Conservation (phyloP, 441 rosid genomes). For the Euphorbia corollata region DNA sequence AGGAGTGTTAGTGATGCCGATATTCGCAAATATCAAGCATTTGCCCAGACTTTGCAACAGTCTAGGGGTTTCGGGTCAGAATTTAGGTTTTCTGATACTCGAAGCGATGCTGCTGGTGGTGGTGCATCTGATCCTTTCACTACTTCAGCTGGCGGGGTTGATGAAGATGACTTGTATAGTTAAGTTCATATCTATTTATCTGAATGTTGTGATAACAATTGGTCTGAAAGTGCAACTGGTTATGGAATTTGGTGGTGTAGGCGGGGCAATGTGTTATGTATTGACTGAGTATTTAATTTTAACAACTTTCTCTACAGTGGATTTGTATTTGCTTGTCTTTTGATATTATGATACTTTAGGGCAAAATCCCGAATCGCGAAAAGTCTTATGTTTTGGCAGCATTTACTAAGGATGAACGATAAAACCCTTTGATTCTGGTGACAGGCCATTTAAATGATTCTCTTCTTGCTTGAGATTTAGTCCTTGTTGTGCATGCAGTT, state of each 20-base stretch:
- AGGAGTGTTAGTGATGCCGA: constrained; percentile 60
- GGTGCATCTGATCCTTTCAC: constrained; percentile 42
- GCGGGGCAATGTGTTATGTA: neutral
- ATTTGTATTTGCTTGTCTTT: too few relatives aligned
- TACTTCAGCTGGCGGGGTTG: constrained; percentile 40
- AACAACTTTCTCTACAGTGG: neutral
- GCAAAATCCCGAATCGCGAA: neutral
- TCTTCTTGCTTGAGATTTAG: neutral
- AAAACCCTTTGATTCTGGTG: neutral
- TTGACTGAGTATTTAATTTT: neutral
- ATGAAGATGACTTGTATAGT: constrained; percentile 50
- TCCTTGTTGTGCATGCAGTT: too few relatives aligned
- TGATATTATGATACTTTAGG: neutral
- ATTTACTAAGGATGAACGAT: too few relatives aligned
- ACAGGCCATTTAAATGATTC: neutral
- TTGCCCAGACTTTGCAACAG: constrained; percentile 50
- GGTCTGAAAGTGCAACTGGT: neutral
- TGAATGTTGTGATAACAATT: neutral
- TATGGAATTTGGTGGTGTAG: neutral
- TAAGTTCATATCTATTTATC: constrained; percentile 16
- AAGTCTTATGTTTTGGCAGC: too few relatives aligned
- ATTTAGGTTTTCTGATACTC: constrained; percentile 9
- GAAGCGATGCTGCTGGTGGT: constrained; percentile 15
- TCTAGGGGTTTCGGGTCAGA: constrained; percentile 7
- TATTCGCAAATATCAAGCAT: constrained; percentile 45